Evolutionary conservation across 164 flowering plant species (phyloP), one percentile per base, ranked within the genome.

Genomic region (Vitis rupestris): DNA sequence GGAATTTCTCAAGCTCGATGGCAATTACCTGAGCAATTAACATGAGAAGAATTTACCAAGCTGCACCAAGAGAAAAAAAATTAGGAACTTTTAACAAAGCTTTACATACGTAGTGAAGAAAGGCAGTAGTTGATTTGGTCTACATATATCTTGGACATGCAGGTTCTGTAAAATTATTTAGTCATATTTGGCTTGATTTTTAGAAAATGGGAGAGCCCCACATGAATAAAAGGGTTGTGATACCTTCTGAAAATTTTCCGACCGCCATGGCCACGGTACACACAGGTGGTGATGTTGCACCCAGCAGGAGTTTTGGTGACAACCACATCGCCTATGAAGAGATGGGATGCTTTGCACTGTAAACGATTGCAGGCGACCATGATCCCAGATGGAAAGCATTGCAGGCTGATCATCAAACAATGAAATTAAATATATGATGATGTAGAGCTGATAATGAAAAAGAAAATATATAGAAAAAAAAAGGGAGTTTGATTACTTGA

Each of bases 231-330:
- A 31, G 44, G 44, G 44, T 31, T 31, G 44, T 31, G 0, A 31
- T 12, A 70, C 73, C 62, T 70, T 55, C 62, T 70, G 62, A 63
- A 54, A 23, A 70, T 70, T 17, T 56, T 70, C 47, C 73, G 44
- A 31, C 44, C 44, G 44, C 6, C 44, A 53, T 81, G 74, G 53
- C 81, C 84, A 37, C 81, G 75, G 64, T 81, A 81, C 3, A 65
- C 15, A 51, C 84, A 78, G 4, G 66, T 9, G 15, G 44, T 78
- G 14, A 76, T 61, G 50, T 68, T 69, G 68, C 84, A 81, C 15
- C 79, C 78, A 4, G 2, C 19, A 0, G 55, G 3, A 1, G 63
- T 70, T 12, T 68, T 54, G 37, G 65, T 12, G n/a, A 60, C 69
- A 52, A 19, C 5, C 3, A 16, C 48, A 7, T 76, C 78, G 1